phyloP scores from a whole-genome alignment of 2,329 filamentous ascomycete genomes.

The Botrytis deweyae region DNA sequence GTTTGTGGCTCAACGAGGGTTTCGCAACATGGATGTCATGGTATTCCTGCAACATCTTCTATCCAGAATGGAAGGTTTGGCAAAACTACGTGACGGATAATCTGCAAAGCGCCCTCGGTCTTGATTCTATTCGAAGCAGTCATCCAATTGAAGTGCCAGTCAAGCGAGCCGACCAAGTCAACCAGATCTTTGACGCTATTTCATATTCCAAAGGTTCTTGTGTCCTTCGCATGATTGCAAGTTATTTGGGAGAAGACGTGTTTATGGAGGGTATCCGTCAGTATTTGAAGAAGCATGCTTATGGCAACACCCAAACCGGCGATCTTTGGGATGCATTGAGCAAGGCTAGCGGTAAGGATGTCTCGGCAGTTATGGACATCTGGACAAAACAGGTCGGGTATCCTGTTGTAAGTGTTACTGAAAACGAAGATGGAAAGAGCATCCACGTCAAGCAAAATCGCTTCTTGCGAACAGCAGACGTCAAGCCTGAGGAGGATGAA shows the following conservation, averaged over 20 bases:
- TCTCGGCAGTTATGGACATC: conserved; percentile 86
- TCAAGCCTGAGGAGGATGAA: conserved; percentile 88
- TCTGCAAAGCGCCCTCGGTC: conserved; percentile 78
- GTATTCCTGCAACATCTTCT: conserved; percentile 94
- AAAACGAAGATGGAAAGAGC: conserved; percentile 65
- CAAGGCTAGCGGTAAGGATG: conserved; percentile 86
- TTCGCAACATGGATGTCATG: conserved; percentile 92
- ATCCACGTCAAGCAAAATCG: conserved; percentile 93
- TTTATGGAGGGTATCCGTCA: conserved; percentile 90
- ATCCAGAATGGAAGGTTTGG: conserved; percentile 98
- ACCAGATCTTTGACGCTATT: conserved; percentile 97
- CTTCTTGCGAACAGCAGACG: conserved; percentile 87
- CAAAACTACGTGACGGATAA: conserved; percentile 92
- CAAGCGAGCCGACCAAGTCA: conserved; percentile 92
- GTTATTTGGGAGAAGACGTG: conserved; percentile 85
- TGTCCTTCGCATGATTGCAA: conserved; percentile 95
- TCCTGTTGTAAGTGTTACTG: conserved; percentile 84
- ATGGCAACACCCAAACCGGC: conserved; percentile 86
- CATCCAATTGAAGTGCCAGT: conserved; percentile 97
- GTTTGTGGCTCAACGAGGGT: conserved; percentile 92
- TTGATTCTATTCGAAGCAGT: conserved; percentile 90
- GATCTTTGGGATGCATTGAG: conserved; percentile 88
- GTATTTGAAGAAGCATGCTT: conserved; percentile 96
- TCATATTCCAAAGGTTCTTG: conserved; percentile 97
- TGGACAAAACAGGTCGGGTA: conserved; percentile 98